Base-by-base conservation (phyloP, 2,329 filamentous ascomycete species). In the Tolypocladium tropicale region DNA sequence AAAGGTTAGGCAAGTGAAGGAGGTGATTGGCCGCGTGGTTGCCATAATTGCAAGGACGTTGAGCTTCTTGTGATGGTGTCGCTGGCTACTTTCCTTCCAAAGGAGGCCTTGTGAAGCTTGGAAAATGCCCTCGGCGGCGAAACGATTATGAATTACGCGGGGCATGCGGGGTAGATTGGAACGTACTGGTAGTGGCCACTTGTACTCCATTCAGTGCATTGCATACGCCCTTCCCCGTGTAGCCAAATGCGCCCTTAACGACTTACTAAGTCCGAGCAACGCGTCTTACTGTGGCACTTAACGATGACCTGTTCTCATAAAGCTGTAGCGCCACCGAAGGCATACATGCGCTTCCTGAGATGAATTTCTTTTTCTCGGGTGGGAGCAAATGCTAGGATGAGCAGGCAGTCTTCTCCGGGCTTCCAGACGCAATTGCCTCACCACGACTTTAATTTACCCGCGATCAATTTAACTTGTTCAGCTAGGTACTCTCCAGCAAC, bases 1-100 rank as follows among this genome's bases (percentile, higher is more conserved):
- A 71, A 92, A 90, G 64, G 83, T 84, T 53, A 90, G 80, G 57
- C 68, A 68, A 11, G 63, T 65, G 62, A 70, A 74, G 51, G 65
- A 63, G 30, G 63, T 65, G 55, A 66, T 58, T 33, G 59, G 52
- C 33, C 59, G 59, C 11, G 55, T 49, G 11, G 57, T 59, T 21
- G 56, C 50, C 59, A 60, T 63, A 9, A 6, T 41, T 30, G 48
- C 23, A 28, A 25, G 32, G 23, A 41, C 7, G 30, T 37, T 2
- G 4, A 16, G n/a, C n/a, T 37, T 23, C 11, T 2, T 30, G 7
- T 36, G n/a, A 9, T 55, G 51, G 12, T 28, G 21, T 18, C 12
- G 46, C 25, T 32, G 3, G 9, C 7, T 1, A 11, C 28, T 11
- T 18, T 6, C 9, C 21, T 46, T 14, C 14, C n/a, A n/a, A n/a